Conservation (phyloP, 2,329 filamentous ascomycete species). For the Aspergillus brasiliensis region DNA sequence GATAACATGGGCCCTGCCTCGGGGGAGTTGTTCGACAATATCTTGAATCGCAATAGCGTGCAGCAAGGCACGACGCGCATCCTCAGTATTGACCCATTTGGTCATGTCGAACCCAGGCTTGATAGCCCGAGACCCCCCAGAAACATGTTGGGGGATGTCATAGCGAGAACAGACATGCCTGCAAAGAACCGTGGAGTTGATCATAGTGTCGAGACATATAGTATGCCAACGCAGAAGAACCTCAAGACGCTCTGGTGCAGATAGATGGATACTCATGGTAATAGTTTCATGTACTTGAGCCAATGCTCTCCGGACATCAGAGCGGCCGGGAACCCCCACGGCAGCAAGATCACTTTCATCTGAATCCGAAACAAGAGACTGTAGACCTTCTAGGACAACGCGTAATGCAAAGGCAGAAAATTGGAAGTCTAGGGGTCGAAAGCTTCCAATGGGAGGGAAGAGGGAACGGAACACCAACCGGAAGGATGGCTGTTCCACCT, state of each 20-base stretch:
- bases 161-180: conserved; percentile 43
- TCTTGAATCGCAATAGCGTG: conserved; percentile 51
- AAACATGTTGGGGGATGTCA: conserved; percentile 44
- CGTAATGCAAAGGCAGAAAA: conserved; percentile 46
- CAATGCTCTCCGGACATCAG: conserved; percentile 44
- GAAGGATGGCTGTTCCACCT: conserved; percentile 40
- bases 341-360: conserved; percentile 40
- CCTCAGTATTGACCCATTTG: conserved; percentile 42
- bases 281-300: conserved; percentile 45
- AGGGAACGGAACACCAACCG: conserved; percentile 44
- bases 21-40: conserved; percentile 48
- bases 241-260: conserved; percentile 42
- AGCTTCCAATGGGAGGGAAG: conserved; percentile 38
- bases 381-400: conserved; percentile 48
- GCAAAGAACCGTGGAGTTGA: conserved; percentile 45
- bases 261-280: conserved; percentile 38
- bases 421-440: conserved; percentile 32
- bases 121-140: conserved; percentile 31
- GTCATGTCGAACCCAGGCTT: conserved; percentile 39
- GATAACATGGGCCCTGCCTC: conserved; percentile 48
- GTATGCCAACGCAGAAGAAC: conserved; percentile 49
- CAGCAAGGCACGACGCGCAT: conserved; percentile 45
- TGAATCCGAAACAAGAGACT: conserved; percentile 46
- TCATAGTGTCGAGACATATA: conserved; percentile 47
- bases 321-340: conserved; percentile 44